Evolutionary conservation across 352 stramenopile species (phyloP).

Genomic region (Phytophthora nicotianae): DNA sequence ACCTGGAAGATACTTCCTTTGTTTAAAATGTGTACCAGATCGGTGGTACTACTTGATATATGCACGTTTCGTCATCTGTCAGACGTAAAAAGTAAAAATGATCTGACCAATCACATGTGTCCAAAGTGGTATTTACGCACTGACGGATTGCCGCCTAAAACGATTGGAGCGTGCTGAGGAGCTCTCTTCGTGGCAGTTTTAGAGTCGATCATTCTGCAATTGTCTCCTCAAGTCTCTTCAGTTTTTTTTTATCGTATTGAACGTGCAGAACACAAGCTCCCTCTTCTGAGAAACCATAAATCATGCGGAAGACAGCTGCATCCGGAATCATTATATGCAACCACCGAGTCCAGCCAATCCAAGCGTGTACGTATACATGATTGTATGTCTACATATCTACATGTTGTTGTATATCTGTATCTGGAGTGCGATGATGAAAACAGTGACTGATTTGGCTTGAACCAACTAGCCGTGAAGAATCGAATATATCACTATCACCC

Average conservation of each 20-base stretch:
- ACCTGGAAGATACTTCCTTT: too few relatives aligned
- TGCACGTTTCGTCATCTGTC: neutral
- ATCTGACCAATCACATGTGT: slow-evolving; percentile 3
- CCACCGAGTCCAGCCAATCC: slow-evolving; percentile 62
- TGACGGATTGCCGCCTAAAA: slow-evolving; percentile 5
- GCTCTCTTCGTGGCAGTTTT: neutral
- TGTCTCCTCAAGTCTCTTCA: slow-evolving; percentile 1
- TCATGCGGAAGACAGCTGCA: slow-evolving; percentile 83
- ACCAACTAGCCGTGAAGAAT: slow-evolving; percentile 92
- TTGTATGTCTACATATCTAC: slow-evolving; percentile 29
- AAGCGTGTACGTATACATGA: slow-evolving; percentile 30
- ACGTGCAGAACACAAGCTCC: slow-evolving; percentile 78
- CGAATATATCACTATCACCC: slow-evolving; percentile 93
- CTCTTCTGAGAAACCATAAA: slow-evolving; percentile 81
- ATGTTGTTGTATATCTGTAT: slow-evolving; percentile 21
- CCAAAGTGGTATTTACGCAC: slow-evolving; percentile 6
- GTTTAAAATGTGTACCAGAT: too few relatives aligned
- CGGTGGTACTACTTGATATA: neutral
- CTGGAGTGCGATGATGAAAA: slow-evolving; percentile 86
- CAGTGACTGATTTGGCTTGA: slow-evolving; percentile 84
- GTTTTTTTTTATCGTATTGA: slow-evolving; percentile 3
- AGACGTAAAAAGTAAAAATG: slow-evolving; percentile 8
- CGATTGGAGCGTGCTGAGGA: slow-evolving; percentile 21
- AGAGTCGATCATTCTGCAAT: slow-evolving; percentile 33
- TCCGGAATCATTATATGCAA: slow-evolving; percentile 92